phyloP scores from a whole-genome alignment of 768 basidiomycete species.

The Sarcomyxa edulis region DNA sequence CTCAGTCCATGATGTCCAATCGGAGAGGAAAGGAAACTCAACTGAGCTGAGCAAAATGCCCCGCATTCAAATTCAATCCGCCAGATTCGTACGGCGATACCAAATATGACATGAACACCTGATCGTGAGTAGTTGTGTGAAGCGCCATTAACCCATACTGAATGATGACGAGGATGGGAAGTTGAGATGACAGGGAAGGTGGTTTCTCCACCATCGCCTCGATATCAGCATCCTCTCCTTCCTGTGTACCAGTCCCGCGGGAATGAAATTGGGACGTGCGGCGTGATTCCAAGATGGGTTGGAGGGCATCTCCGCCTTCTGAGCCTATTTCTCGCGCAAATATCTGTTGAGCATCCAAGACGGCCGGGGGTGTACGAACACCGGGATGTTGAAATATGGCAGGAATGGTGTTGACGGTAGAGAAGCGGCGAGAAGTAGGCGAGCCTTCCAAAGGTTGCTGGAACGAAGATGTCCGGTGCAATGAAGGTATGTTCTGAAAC shows the following conservation, averaged over 20 bases:
- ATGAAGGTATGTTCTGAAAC: slow-evolving; percentile 13
- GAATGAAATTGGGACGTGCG: slow-evolving; percentile 25
- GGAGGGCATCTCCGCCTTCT: slow-evolving; percentile 33
- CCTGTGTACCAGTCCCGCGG: background rate
- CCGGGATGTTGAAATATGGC: slow-evolving; percentile 83
- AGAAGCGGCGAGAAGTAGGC: slow-evolving; percentile 47
- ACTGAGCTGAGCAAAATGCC: slow-evolving; percentile 91
- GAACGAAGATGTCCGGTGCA: slow-evolving; percentile 29
- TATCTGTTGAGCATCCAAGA: slow-evolving; percentile 66
- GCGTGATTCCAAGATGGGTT: slow-evolving; percentile 47
- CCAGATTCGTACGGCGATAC: slow-evolving; percentile 83
- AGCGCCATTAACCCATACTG: slow-evolving; percentile 90
- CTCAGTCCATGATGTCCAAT: slow-evolving; percentile 4
- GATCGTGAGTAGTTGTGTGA: slow-evolving; percentile 87
- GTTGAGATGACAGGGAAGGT: slow-evolving; percentile 62
- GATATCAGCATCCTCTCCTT: slow-evolving; percentile 22
- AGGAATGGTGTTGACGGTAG: slow-evolving; percentile 54
- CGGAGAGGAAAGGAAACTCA: slow-evolving; percentile 16
- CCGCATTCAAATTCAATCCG: slow-evolving; percentile 88
- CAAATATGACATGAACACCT: slow-evolving; percentile 87
- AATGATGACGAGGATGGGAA: slow-evolving; percentile 81
- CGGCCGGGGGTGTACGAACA: slow-evolving; percentile 71
- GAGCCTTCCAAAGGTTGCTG: slow-evolving; percentile 27
- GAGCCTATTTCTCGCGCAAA: slow-evolving; percentile 40
- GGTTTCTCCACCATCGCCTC: slow-evolving; percentile 47